phyloP scores from a whole-genome alignment of 2,329 filamentous ascomycete species.

The Phoma sp. region DNA sequence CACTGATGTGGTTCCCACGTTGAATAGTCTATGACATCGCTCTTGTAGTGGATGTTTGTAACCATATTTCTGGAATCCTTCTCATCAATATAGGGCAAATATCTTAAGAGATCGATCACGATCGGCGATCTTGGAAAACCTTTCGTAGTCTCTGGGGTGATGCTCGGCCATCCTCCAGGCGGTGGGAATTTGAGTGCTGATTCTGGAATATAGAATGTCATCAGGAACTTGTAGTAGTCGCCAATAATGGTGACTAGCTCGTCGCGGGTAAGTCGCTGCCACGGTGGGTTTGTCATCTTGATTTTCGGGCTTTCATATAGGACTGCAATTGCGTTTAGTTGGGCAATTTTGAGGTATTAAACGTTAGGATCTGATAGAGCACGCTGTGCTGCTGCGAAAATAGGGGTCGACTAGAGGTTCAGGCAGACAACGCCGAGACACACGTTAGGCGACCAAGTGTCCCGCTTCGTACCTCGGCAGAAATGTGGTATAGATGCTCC shows the following conservation, averaged over 20 bases:
- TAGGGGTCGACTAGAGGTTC: not conserved
- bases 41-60: conserved; percentile 14
- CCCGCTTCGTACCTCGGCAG: not conserved
- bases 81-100: conserved; percentile 18
- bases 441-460: not conserved
- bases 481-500: not conserved
- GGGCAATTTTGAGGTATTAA: not conserved
- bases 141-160: conserved; percentile 7
- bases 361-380: not conserved
- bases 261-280: conserved; percentile 4
- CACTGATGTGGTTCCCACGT: not conserved
- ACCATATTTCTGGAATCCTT: not conserved
- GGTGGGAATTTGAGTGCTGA: conserved; percentile 13
- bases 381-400: not conserved
- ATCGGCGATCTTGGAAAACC: not conserved
- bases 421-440: conserved; percentile 1
- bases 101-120: conserved; percentile 19
- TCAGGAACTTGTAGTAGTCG: conserved; percentile 21
- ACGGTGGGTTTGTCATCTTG: not conserved
- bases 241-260: conserved; percentile 12
- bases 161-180: conserved; percentile 18
- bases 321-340: not conserved
- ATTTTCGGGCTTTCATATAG: not conserved
- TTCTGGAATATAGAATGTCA: conserved; percentile 12
- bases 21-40: conserved; percentile 13